Percentiles rank a stretch among this genome's conserved stretches.
Conservation (phyloP, 2,329 filamentous ascomycete species). For the Xylaria sp. region DNA sequence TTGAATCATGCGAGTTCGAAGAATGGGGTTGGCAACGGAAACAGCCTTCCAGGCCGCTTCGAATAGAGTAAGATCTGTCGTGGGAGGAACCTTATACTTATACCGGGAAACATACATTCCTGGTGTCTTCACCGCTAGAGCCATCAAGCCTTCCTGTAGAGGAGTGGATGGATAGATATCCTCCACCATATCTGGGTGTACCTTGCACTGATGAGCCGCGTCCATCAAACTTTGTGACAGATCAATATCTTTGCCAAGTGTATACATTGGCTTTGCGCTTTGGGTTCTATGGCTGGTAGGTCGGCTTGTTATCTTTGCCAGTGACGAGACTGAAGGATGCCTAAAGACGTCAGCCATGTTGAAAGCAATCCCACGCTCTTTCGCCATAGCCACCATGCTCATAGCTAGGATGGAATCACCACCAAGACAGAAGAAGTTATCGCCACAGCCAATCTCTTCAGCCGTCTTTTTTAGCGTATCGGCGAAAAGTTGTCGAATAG, state of each 20-base stretch:
- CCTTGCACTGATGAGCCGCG: not conserved
- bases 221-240: not conserved
- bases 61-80: constrained; percentile 5
- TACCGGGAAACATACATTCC: constrained; percentile 36
- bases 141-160: constrained; percentile 41
- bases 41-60: constrained; percentile 16
- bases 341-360: constrained; percentile 7
- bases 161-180: constrained; percentile 41
- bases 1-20: constrained; percentile 20
- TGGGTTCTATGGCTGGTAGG: not conserved
- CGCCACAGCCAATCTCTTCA: constrained; percentile 10
- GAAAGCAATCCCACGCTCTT: constrained; percentile 38
- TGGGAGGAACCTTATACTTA: constrained; percentile 12
- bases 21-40: constrained; percentile 2
- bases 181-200: constrained; percentile 17
- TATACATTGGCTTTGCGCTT: not conserved
- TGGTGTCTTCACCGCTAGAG: constrained; percentile 30
- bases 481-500: constrained; percentile 1
- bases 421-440: constrained; percentile 46
- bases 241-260: not conserved
- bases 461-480: not conserved
- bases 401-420: constrained; percentile 50
- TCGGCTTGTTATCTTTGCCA: not conserved
- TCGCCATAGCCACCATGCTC: constrained; percentile 46
- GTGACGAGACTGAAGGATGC: constrained; percentile 11